Conservation (phyloP, 768 basidiomycete species). For the Cubamyces lactineus region DNA sequence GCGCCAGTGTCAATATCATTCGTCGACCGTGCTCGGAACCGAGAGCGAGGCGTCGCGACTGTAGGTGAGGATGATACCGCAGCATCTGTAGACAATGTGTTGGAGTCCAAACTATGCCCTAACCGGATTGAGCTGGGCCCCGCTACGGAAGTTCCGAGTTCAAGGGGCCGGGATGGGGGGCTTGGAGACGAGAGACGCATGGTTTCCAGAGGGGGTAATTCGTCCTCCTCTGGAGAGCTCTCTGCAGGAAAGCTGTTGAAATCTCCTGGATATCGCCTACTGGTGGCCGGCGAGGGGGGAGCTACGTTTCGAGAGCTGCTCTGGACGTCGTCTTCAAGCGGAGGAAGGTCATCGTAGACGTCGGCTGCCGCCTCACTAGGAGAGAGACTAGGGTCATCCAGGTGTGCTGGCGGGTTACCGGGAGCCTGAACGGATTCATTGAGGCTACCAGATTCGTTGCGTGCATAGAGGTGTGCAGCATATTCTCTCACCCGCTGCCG, state of each 20-base stretch:
- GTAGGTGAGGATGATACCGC: background rate
- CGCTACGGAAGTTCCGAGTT: too few species aligned
- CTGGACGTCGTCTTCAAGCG: slow-evolving; percentile 13
- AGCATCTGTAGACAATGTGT: background rate
- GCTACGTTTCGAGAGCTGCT: background rate
- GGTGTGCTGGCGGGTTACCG: too few species aligned
- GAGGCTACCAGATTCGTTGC: background rate
- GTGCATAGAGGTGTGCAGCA: background rate
- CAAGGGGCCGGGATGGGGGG: too few species aligned
- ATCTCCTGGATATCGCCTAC: too few species aligned
- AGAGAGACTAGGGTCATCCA: background rate
- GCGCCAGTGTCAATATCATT: slow-evolving; percentile 4
- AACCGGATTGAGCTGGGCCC: too few species aligned
- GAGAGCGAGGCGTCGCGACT: background rate
- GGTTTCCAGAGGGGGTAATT: too few species aligned
- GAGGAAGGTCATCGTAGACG: slow-evolving; percentile 14
- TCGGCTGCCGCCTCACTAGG: background rate
- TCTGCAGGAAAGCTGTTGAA: too few species aligned
- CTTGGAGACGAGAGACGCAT: too few species aligned
- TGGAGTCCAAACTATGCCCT: too few species aligned
- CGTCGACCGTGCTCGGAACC: background rate
- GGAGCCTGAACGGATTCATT: background rate
- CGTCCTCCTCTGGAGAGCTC: too few species aligned
- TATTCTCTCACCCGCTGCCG: background rate
- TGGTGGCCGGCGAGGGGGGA: too few species aligned